Percentiles rank a stretch among this genome's conserved stretches.
phyloP scores from a whole-genome alignment of 768 basidiomycete genomes.

The Gautieria morchelliformis region DNA sequence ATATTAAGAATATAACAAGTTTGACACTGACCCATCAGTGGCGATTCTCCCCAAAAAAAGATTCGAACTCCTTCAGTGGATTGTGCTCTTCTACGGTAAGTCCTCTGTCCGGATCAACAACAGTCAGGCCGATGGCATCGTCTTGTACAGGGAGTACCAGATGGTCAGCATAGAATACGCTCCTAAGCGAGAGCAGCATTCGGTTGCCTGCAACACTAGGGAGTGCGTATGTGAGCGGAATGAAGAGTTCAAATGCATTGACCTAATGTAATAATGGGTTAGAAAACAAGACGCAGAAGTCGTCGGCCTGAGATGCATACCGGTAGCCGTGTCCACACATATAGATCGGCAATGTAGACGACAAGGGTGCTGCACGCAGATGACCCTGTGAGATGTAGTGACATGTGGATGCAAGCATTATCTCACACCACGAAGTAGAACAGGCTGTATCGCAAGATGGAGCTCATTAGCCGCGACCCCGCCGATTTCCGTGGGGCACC shows the following conservation, averaged over 20 bases:
- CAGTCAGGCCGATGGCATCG: constrained; percentile 3
- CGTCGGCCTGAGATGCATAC: neutral
- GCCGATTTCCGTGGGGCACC: neutral
- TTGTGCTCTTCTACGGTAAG: constrained; percentile 2
- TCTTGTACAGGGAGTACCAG: neutral
- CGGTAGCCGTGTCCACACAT: constrained; percentile 1
- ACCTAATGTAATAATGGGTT: neutral
- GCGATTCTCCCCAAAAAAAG: constrained; percentile 5
- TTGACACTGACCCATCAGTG: neutral
- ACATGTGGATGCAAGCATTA: neutral
- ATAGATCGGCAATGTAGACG: constrained; percentile 2
- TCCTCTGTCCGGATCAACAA: neutral
- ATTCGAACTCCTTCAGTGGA: constrained; percentile 7
- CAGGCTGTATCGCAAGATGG: neutral
- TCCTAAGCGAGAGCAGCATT: constrained; percentile 6
- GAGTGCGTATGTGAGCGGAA: constrained; percentile 5
- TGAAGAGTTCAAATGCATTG: constrained; percentile 2
- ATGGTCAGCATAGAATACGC: constrained; percentile 3
- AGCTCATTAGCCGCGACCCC: constrained; percentile 1
- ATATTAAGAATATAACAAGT: neutral
- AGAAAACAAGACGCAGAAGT: neutral
- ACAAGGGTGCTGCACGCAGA: neutral
- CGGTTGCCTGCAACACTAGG: constrained; percentile 7
- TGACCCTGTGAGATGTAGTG: neutral
- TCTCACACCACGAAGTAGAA: constrained; percentile 6